Evolutionary conservation across 805 yeast genomes (phyloP), one percentile per base, ranked within the genome.

Genomic region (Sugiyamaella floridensis): DNA sequence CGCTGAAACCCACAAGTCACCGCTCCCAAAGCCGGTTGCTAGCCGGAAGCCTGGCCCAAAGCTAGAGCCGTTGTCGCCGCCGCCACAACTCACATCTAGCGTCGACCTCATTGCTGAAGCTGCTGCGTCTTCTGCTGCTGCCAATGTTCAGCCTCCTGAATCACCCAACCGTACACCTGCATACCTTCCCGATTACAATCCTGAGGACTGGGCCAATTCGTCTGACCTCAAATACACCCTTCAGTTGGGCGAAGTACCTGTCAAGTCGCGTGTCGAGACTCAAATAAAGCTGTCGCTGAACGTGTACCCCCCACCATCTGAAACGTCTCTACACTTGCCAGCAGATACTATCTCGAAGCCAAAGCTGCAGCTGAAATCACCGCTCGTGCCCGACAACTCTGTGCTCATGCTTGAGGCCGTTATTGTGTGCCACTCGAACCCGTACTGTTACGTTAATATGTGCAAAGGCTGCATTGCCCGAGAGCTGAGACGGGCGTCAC

Each of bases 401-500:
- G 59, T 65, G 15, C 59, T 72, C 43, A 65, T 64, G 65, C 72
- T 92, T 63, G 96, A 92, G 56, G 82, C 95, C 0, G 85, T 80
- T 66, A 92, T 89, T n/a, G 73, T 89, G 51, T 77, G 87, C 19
- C 76, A 76, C 10, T 66, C 70, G 29, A 67, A 70, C 45, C 63
- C 67, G 4, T 49, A 49, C 48, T 70, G 69, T 49, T 72, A 76
- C n/a, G 87, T 95, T 60, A 81, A 82, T 61, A 89, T 89, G 60
- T 92, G 99, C 71, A 65, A 82, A 20, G 81, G 95, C 62, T 92
- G 99, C 74, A 82, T 90, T 63, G 85, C 89, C 68, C 78, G 99
- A 63, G 99, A 92, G 66, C 84, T 89, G 63, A 89, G 93, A 69
- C 78, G 99, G 61, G 98, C 98, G 1, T 83, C 92, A 37, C 80